These are phyloP conservation scores for Penicillium italicum DNA, from an alignment of 2,329 filamentous ascomycete species.

Conservation along the genomic window DNA sequence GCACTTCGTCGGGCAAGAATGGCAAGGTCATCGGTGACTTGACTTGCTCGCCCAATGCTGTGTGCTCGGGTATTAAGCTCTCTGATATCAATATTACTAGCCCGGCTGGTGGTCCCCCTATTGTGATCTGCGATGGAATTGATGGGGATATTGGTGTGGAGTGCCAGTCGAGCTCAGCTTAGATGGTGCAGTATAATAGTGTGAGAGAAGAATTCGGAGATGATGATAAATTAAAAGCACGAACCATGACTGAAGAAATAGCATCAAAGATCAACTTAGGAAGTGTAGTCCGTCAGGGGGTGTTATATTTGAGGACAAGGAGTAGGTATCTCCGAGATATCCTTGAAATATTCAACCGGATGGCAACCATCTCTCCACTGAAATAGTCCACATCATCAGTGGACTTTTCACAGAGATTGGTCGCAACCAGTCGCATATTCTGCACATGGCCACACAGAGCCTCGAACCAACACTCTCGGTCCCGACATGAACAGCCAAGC, in stretches of 20 bases:
- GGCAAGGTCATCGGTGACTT: constrained; percentile 54
- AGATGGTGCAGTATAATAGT: not conserved
- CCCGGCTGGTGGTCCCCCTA: constrained; percentile 44
- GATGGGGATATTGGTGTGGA: constrained; percentile 41
- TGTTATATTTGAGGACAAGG: not conserved
- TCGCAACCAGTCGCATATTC: not conserved
- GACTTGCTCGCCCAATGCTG: constrained; percentile 55
- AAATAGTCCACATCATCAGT: not conserved
- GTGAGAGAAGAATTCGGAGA: not conserved
- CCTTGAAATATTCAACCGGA: not conserved
- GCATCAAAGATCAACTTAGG: not conserved
- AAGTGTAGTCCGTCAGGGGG: not conserved
- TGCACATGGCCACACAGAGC: not conserved
- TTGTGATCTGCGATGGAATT: constrained; percentile 52
- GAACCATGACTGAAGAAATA: not conserved
- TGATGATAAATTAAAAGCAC: not conserved
- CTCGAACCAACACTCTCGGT: too few species aligned
- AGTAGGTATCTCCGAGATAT: not conserved
- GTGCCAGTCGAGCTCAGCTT: constrained; percentile 28
- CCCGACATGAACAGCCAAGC: not conserved
- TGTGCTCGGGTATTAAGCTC: constrained; percentile 56
- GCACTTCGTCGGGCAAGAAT: constrained; percentile 55
- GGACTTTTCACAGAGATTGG: not conserved
- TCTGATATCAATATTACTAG: constrained; percentile 54
- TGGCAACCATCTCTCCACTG: not conserved